Conservation (phyloP, 441 rosid genomes). For the Corymbia citriodora region DNA sequence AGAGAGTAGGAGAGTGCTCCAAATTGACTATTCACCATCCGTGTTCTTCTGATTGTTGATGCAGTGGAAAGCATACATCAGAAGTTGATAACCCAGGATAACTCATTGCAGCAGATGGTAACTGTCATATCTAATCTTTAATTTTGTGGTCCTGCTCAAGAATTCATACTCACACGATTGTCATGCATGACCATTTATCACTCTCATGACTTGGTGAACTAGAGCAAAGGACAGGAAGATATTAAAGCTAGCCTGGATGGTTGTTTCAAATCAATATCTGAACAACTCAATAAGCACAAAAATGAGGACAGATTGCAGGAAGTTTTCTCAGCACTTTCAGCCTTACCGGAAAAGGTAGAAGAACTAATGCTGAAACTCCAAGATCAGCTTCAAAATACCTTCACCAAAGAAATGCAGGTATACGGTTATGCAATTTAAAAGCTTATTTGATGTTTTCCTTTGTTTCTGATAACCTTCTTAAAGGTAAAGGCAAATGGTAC, state of each 20-base stretch:
- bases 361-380: slow-evolving; percentile 37
- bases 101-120: slow-evolving; percentile 69
- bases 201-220: slow-evolving; percentile 20
- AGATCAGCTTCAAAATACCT: slow-evolving; percentile 40
- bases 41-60: slow-evolving; percentile 13
- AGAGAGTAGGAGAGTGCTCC: background rate
- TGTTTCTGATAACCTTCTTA: background rate
- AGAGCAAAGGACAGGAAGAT: slow-evolving; percentile 66
- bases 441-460: background rate
- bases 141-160: background rate
- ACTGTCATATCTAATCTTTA: slow-evolving; percentile 1
- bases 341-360: slow-evolving; percentile 54
- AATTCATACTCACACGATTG: background rate
- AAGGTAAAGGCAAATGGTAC: background rate
- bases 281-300: slow-evolving; percentile 42
- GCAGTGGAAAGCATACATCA: slow-evolving; percentile 74
- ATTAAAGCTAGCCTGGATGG: slow-evolving; percentile 48
- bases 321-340: slow-evolving; percentile 36
- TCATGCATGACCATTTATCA: background rate
- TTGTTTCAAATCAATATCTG: slow-evolving; percentile 50
- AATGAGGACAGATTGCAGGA: slow-evolving; percentile 46
- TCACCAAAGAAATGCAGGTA: slow-evolving; percentile 60
- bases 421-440: background rate
- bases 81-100: slow-evolving; percentile 61
- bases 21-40: background rate